phyloP scores from a whole-genome alignment of 768 basidiomycete genomes.

The Mycena galericulata region DNA sequence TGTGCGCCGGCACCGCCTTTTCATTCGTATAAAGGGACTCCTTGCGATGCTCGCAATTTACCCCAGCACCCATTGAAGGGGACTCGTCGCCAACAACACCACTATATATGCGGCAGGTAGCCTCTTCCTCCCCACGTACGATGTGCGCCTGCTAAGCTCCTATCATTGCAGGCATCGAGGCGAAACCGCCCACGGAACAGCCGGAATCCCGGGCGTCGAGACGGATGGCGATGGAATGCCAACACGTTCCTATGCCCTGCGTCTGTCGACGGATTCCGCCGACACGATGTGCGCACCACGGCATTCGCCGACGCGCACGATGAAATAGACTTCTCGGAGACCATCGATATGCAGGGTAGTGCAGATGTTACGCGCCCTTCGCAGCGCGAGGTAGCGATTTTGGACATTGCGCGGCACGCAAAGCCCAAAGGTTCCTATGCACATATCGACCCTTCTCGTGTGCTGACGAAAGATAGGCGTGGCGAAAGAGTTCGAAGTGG shows the following conservation, averaged over 20 bases:
- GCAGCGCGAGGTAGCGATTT: background rate
- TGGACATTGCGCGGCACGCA: background rate
- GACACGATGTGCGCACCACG: background rate
- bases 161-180: background rate
- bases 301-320: background rate
- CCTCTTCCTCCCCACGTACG: background rate
- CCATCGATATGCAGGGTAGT: background rate
- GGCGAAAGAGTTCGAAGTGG: slow-evolving; percentile 23
- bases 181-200: background rate
- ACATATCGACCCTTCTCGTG: too few relatives aligned
- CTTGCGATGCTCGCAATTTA: background rate
- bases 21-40: background rate
- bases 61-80: background rate
- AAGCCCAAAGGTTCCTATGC: background rate
- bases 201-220: background rate
- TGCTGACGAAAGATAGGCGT: background rate
- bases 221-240: background rate
- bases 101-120: background rate
- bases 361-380: background rate
- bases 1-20: background rate
- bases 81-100: background rate
- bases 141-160: background rate
- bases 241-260: background rate
- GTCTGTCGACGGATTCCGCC: background rate
- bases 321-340: background rate